Percentiles rank a stretch among this genome's conserved stretches.
These are phyloP conservation scores for Piper betle DNA, from an alignment of 164 flowering plant species.

Conservation along the genomic window DNA sequence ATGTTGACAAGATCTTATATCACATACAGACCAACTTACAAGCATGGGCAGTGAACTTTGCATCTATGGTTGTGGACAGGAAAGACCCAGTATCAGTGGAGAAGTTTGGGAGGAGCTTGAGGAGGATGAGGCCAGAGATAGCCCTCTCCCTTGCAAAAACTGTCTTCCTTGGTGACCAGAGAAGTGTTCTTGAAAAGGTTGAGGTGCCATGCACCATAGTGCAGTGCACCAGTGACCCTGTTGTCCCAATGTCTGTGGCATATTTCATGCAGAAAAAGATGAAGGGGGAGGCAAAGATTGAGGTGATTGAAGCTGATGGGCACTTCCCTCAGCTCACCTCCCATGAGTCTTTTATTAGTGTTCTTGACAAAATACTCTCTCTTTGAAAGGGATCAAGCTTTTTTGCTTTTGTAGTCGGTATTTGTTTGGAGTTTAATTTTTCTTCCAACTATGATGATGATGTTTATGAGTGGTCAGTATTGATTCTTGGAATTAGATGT, in stretches of 20 bases:
- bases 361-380: neutral
- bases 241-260: constrained; percentile 49
- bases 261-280: constrained; percentile 51
- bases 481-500: too few species aligned
- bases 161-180: constrained; percentile 42
- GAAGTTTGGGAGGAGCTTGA: constrained; percentile 27
- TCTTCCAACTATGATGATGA: too few species aligned
- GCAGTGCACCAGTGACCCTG: constrained; percentile 46
- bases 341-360: neutral
- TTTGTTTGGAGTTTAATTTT: too few species aligned
- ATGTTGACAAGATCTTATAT: constrained; percentile 34
- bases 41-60: constrained; percentile 51
- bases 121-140: constrained; percentile 51
- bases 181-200: constrained; percentile 49
- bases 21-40: constrained; percentile 45
- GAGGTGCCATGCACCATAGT: constrained; percentile 60
- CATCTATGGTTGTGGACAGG: constrained; percentile 35
- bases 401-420: too few species aligned
- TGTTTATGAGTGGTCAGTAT: too few species aligned
- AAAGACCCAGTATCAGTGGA: constrained; percentile 30
- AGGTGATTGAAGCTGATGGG: constrained; percentile 18
- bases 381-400: constrained; percentile 6
- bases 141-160: constrained; percentile 55
- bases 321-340: neutral
- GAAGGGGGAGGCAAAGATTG: constrained; percentile 39